Evolutionary conservation across 352 stramenopile genomes (phyloP), one percentile per base, ranked within the genome.

Genomic region (Globisporangium spiculum): DNA sequence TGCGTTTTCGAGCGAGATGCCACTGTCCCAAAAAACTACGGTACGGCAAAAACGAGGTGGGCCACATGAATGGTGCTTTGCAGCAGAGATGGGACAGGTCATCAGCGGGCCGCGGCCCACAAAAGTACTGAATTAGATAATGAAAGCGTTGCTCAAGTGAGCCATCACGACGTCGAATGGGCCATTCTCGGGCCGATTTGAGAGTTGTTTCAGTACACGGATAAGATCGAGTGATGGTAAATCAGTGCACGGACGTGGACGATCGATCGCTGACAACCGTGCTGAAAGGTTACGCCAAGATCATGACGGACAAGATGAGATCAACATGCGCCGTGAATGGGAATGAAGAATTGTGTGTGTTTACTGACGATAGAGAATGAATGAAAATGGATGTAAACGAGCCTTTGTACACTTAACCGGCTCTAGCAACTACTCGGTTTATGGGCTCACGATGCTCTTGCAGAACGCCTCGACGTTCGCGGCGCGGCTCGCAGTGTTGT

Each of bases 401-500:
- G 44, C 44, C 44, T 52, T 16, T 52, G 44, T 20, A 34, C 12
- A 16, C 52, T 57, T 30, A 60, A 16, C 7, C 22, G 34, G 12
- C 6, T 38, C 32, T 38, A 38, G 32, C 4, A 7, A 38, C 32
- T 41, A 32, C 12, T 22, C 18, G 32, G 14, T n/a, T 69, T 46
- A 66, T 22, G 75, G 68, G 65, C 79, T 75, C 60, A 91, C 80
- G 62, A 96, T 92, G 72, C 74, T 82, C 77, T 91, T 91, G 68
- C 80, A 87, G 52, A 96, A 96, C 1, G 73, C 74, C 72, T 94
- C 80, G 61, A 94, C 86, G 52, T 83, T 85, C 30, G 80, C 77
- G n/a, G 86, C 88, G 65, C 88, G 86, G 20, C 69, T 78, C 32
- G 79, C 75, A 32, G 83, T 93, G 65, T 79, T 92, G 67, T 84